Percentiles rank a stretch among this genome's conserved stretches.
Conservation (phyloP, 352 stramenopile genomes). For the Globisporangium paroecandrum region DNA sequence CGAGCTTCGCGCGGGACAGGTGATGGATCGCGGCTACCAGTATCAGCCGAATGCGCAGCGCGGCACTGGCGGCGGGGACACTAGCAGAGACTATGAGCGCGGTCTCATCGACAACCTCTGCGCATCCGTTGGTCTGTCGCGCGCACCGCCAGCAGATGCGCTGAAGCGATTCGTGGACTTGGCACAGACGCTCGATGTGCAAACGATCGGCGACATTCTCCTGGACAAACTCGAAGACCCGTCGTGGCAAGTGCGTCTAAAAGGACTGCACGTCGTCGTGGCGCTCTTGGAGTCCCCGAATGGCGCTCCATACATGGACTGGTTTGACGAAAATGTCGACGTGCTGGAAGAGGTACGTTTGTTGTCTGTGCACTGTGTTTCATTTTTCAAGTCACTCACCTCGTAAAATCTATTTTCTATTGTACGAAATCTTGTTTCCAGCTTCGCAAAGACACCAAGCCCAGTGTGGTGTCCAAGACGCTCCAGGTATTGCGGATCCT, state of each 20-base stretch:
- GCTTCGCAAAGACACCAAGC: slow-evolving; percentile 71
- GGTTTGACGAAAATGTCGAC: slow-evolving; percentile 83
- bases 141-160: slow-evolving; percentile 68
- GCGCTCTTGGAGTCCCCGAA: slow-evolving; percentile 71
- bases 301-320: slow-evolving; percentile 62
- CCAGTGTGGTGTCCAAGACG: slow-evolving; percentile 73
- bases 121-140: slow-evolving; percentile 65
- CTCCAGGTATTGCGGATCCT: slow-evolving; percentile 65
- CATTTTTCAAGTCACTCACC: not conserved
- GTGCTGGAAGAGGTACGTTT: slow-evolving; percentile 51
- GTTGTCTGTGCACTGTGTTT: not conserved
- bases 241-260: slow-evolving; percentile 77
- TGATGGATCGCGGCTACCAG: slow-evolving; percentile 68
- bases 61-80: slow-evolving; percentile 65
- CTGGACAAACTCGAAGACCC: slow-evolving; percentile 85
- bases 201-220: slow-evolving; percentile 83
- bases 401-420: too few species aligned
- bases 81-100: slow-evolving; percentile 81
- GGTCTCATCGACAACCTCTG: slow-evolving; percentile 84
- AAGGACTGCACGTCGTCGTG: slow-evolving; percentile 78
- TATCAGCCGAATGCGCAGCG: slow-evolving; percentile 66
- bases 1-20: slow-evolving; percentile 60
- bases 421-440: not conserved
- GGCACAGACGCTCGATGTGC: slow-evolving; percentile 78
- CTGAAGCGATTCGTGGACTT: slow-evolving; percentile 85